Evolutionary conservation across 225 moss, liverwort and hornwort species (phyloP), one percentile per base, ranked within the genome.

Genomic region (Pleurozium schreberi): DNA sequence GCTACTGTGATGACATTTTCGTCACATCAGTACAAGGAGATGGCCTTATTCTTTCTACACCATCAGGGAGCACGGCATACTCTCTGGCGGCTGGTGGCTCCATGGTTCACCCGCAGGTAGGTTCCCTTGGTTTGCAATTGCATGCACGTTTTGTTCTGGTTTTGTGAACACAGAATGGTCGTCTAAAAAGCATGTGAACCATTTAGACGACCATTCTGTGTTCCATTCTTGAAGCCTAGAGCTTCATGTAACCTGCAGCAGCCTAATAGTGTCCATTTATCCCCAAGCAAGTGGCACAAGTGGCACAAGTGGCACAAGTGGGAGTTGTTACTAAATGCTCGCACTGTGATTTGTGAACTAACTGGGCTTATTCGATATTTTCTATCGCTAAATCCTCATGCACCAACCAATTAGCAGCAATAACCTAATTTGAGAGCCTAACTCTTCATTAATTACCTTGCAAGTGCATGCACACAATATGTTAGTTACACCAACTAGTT

Each of bases 21-120:
- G 95, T 98, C 78, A 98, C 98, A 43, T 91, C 90, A 79, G 98
- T 98, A 67, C 98, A 98, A 93, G 98, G 98, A 90, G 98, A 98
- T 87, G 98, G 98, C 66, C 96, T 98, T 23, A 97, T 98, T 92
- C 93, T 98, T 59, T 98, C 98, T 42, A 98, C 98, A 45, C 98
- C 98, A 23, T 98, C 98, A 76, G 97, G 98, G 45, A 98, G 98
- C 82, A 98, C 98, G 85, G 98, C 97, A 22, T 98, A 98, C 86
- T 97, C 97, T 82, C 79, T 98, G 83, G 98, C 97, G 82, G 98
- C 98, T 87, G 97, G 98, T 47, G 97, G 98, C 63, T 98, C 98
- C 18, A 98, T 98, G 98, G 97, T 98, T 80, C 97, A 98, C 92
- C 98, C 98, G 73, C 96, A 98, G 96, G 98, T 98, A 75, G 70